Evolutionary conservation across 306 rosid genomes (phyloP).

Genomic region (Luffa acutangula): DNA sequence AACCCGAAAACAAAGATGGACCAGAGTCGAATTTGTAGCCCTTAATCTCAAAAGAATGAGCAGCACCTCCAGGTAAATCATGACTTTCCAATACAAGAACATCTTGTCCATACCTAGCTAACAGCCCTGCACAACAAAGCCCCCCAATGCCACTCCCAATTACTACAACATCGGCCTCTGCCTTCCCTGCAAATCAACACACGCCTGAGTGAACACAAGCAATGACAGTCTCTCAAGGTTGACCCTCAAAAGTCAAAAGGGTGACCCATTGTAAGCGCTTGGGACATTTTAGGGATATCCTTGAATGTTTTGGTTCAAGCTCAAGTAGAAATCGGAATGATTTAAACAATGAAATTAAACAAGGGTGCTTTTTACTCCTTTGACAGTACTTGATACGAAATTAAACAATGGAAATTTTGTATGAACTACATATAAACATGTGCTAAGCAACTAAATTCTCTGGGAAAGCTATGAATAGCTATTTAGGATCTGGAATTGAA

Average conservation of each 20-base stretch:
- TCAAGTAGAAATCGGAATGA: background rate
- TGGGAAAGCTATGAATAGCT: background rate
- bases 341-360: no score
- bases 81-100: slow-evolving; percentile 81
- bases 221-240: background rate
- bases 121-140: slow-evolving; percentile 63
- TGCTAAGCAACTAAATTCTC: background rate
- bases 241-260: background rate
- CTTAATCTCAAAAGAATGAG: slow-evolving; percentile 65
- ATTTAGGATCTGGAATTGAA: background rate
- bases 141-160: slow-evolving; percentile 92
- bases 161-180: slow-evolving; percentile 69
- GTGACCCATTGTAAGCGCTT: background rate
- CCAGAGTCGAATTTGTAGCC: slow-evolving; percentile 86
- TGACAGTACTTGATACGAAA: background rate
- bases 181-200: slow-evolving; percentile 23
- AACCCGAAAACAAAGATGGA: slow-evolving; percentile 80
- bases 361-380: background rate
- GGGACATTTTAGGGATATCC: background rate
- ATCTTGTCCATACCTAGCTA: slow-evolving; percentile 69
- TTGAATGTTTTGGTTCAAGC: background rate
- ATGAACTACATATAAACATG: background rate
- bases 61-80: slow-evolving; percentile 81
- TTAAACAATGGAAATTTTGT: background rate
- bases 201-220: background rate